Percentiles rank a stretch among this genome's conserved stretches.
phyloP scores from a whole-genome alignment of 2,329 filamentous ascomycete genomes.

The Lasiodiplodia citricola region DNA sequence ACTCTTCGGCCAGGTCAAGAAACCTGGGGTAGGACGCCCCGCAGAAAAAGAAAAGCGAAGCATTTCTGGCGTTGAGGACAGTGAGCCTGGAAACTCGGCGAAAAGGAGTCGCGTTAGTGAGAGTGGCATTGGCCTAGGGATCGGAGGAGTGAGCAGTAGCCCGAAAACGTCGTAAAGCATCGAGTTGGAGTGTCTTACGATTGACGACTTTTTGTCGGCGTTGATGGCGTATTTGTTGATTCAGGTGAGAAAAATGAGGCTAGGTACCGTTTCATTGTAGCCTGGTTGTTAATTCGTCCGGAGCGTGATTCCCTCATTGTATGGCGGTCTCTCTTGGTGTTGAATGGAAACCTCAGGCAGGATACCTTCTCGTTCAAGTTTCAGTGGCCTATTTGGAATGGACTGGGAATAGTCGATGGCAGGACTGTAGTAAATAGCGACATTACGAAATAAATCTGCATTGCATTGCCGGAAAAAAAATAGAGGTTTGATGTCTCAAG shows the following conservation, averaged over 20 bases:
- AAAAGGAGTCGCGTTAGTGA: conserved; percentile 59
- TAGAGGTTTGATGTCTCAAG: neutral
- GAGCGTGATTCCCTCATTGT: conserved; percentile 7
- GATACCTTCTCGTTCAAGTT: conserved; percentile 3
- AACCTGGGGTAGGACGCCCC: conserved; percentile 49
- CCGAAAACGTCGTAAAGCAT: neutral
- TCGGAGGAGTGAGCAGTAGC: conserved; percentile 47
- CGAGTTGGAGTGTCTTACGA: conserved; percentile 3
- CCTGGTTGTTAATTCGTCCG: neutral
- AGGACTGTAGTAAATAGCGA: conserved; percentile 17
- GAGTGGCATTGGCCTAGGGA: conserved; percentile 60
- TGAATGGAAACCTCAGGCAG: neutral
- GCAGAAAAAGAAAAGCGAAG: conserved; percentile 41
- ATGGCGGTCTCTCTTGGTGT: neutral
- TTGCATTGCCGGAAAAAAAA: conserved; percentile 9
- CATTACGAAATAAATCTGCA: neutral
- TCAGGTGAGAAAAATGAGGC: neutral
- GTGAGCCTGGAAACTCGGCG: conserved; percentile 35
- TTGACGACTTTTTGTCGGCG: conserved; percentile 8
- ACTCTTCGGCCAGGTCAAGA: conserved; percentile 67
- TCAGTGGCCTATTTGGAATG: neutral
- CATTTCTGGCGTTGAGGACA: conserved; percentile 29
- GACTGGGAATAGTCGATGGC: neutral
- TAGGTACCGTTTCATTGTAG: neutral
- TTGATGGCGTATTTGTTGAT: conserved; percentile 7